Conservation (phyloP, 306 rosid genomes). For the Cucurbita maxima region DNA sequence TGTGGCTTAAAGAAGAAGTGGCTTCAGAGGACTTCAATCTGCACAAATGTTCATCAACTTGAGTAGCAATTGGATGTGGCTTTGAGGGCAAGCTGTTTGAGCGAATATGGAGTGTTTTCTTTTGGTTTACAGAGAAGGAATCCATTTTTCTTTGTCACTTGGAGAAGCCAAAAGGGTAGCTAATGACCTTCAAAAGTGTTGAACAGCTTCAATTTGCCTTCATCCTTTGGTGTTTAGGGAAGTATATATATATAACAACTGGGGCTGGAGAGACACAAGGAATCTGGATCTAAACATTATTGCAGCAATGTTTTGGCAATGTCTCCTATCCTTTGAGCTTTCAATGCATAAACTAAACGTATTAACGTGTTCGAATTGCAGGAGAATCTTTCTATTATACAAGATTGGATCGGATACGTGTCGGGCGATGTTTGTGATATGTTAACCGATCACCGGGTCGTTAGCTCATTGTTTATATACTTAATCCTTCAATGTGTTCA, state of each 20-base stretch:
- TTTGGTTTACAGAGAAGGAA: too few relatives aligned
- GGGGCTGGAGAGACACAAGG: not conserved
- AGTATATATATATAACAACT: not conserved
- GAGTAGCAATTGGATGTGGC: too few relatives aligned
- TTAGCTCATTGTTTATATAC: not conserved
- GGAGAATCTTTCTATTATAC: not conserved
- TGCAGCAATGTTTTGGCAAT: slow-evolving; percentile 13
- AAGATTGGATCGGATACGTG: not conserved
- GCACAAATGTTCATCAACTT: too few relatives aligned
- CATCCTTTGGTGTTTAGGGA: too few relatives aligned
- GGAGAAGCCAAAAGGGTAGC: not conserved
- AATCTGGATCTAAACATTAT: slow-evolving; percentile 16
- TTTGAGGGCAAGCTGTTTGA: too few relatives aligned
- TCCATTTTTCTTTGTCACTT: not conserved
- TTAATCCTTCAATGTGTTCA: not conserved
- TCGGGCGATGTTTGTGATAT: not conserved
- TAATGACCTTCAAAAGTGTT: not conserved
- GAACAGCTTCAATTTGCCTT: not conserved
- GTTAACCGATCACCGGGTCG: not conserved
- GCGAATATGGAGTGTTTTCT: too few relatives aligned
- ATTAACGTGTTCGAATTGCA: not conserved
- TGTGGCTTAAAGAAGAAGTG: too few relatives aligned
- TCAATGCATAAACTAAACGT: slow-evolving; percentile 3
- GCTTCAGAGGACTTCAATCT: too few relatives aligned
- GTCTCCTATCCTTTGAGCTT: slow-evolving; percentile 15